Conservation (phyloP, 1,284 basidiomycete species). For the Serendipita sp. region DNA sequence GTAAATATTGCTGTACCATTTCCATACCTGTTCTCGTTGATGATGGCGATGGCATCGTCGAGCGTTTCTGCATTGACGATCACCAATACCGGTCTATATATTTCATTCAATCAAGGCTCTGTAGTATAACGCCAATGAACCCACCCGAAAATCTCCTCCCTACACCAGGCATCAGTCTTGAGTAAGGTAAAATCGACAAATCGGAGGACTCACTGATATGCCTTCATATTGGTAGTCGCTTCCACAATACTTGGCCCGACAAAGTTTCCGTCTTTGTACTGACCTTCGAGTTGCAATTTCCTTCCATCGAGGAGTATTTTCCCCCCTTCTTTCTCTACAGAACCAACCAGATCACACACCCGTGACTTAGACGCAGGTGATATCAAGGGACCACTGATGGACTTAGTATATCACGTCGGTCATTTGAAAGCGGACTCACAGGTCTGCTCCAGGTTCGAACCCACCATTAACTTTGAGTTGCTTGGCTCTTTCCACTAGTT, state of each 20-base stretch:
- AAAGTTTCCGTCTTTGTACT: constrained; percentile 87
- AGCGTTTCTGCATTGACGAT: constrained; percentile 73
- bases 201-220: constrained; percentile 54
- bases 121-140: constrained; percentile 10
- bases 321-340: constrained; percentile 76
- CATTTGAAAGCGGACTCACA: constrained; percentile 36
- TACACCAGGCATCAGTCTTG: background rate
- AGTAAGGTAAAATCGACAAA: constrained; percentile 3
- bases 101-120: constrained; percentile 55
- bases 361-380: constrained; percentile 75
- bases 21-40: constrained; percentile 82
- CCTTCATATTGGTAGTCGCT: constrained; percentile 69
- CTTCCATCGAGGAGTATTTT: constrained; percentile 82
- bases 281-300: constrained; percentile 19
- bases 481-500: constrained; percentile 72
- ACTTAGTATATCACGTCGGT: constrained; percentile 11
- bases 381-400: constrained; percentile 76
- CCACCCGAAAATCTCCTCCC: background rate
- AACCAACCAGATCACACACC: constrained; percentile 65
- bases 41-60: constrained; percentile 81
- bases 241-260: constrained; percentile 88
- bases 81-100: constrained; percentile 85
- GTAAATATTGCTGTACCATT: constrained; percentile 98
- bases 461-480: constrained; percentile 78
- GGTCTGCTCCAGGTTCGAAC: constrained; percentile 75